Conservation (phyloP, 768 basidiomycete species). For the Albatrellus ellisii region DNA sequence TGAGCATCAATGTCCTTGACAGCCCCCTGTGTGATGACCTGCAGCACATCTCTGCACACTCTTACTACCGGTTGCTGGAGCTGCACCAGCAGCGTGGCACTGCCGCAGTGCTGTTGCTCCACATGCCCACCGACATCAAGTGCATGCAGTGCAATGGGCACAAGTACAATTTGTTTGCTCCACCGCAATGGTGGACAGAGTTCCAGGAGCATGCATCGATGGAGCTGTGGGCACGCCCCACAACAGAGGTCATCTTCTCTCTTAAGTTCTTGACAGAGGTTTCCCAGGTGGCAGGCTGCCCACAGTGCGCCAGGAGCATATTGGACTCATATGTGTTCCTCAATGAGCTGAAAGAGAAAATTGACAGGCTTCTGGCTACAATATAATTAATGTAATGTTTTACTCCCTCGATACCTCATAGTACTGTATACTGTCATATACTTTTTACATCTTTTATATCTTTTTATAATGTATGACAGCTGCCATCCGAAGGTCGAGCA, state of each 20-base stretch:
- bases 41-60: conserved; percentile 51
- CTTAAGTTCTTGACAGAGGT: conserved; percentile 43
- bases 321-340: conserved; percentile 48
- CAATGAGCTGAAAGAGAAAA: conserved; percentile 36
- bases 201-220: conserved; percentile 43
- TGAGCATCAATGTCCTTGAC: conserved; percentile 37
- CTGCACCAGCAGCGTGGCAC: conserved; percentile 42
- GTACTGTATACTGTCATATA: too few species aligned
- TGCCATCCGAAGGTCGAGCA: too few species aligned
- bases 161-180: conserved; percentile 28
- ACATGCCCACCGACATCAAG: conserved; percentile 34
- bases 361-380: conserved; percentile 37
- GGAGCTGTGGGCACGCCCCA: conserved; percentile 43
- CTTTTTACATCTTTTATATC: too few species aligned
- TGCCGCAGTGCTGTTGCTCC: conserved; percentile 35
- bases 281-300: conserved; percentile 37
- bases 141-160: conserved; percentile 63
- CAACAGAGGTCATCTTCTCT: conserved; percentile 45
- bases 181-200: conserved; percentile 59
- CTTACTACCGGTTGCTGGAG: conserved; percentile 50
- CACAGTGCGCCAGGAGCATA: conserved; percentile 56
- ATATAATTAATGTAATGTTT: conserved; percentile 18
- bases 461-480: too few species aligned
- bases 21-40: conserved; percentile 47
- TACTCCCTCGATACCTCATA: too few species aligned